phyloP scores from a whole-genome alignment of 805 yeast species.

The Jamesozyma piceae region DNA sequence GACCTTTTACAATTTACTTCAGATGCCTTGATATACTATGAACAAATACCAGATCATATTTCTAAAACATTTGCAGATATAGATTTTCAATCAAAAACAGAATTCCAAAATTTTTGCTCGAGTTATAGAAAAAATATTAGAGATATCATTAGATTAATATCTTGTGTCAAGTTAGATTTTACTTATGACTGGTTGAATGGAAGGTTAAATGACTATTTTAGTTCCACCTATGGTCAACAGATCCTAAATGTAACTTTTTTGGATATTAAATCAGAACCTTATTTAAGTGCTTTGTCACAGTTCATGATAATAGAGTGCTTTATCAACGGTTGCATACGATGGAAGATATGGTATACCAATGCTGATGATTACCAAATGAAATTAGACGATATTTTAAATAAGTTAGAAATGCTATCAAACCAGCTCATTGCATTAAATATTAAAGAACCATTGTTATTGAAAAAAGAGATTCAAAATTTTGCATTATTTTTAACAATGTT shows the following conservation, averaged over 20 bases:
- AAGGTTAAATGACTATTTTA: constrained; percentile 62
- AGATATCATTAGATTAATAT: constrained; percentile 79
- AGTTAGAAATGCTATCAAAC: constrained; percentile 63
- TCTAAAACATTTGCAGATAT: constrained; percentile 62
- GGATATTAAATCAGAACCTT: constrained; percentile 55
- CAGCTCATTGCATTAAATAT: constrained; percentile 65
- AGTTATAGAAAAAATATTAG: constrained; percentile 79
- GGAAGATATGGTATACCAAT: constrained; percentile 78
- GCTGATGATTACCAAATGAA: constrained; percentile 37
- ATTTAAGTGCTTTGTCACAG: constrained; percentile 68
- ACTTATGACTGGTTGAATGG: constrained; percentile 75
- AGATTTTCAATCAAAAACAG: constrained; percentile 85
- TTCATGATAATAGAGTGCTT: constrained; percentile 82
- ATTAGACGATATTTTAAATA: constrained; percentile 42
- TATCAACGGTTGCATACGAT: constrained; percentile 83
- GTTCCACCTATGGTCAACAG: constrained; percentile 55
- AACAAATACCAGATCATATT: constrained; percentile 53
- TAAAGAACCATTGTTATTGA: constrained; percentile 68
- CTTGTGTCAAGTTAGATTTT: constrained; percentile 76
- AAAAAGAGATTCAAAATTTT: constrained; percentile 82
- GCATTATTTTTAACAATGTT: constrained; percentile 90
- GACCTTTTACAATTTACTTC: constrained; percentile 68
- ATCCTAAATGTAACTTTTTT: constrained; percentile 49
- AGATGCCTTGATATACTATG: constrained; percentile 66
- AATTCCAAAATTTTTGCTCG: constrained; percentile 61